Percentiles rank a stretch among this genome's conserved stretches.
phyloP scores from a whole-genome alignment of 306 rosid genomes.

The Oxytropis ochrocephala region DNA sequence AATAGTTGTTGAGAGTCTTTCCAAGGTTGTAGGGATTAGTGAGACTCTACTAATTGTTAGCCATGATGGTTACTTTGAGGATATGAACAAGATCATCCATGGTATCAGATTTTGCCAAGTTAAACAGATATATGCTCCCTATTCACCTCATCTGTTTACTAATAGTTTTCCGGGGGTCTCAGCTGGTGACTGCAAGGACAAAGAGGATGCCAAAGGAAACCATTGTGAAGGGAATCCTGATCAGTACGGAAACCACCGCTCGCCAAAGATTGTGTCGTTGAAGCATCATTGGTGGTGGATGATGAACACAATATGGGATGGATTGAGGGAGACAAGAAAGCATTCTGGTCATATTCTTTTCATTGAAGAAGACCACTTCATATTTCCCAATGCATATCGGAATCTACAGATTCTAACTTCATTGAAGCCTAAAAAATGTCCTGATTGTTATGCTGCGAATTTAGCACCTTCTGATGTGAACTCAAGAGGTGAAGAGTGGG shows the following conservation, averaged over 20 bases:
- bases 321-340: conserved; percentile 60
- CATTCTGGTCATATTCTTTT: conserved; percentile 75
- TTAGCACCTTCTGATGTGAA: conserved; percentile 97
- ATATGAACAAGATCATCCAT: conserved; percentile 65
- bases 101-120: conserved; percentile 76
- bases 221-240: conserved; percentile 72
- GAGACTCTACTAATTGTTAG: conserved; percentile 86
- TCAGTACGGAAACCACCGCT: conserved; percentile 86
- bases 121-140: conserved; percentile 92
- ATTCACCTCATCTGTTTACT: conserved; percentile 76
- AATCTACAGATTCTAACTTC: conserved; percentile 58
- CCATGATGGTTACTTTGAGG: conserved; percentile 86
- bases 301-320: conserved; percentile 96
- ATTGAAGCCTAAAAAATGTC: conserved; percentile 67
- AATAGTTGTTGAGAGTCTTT: conserved; percentile 69
- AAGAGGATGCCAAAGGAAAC: conserved; percentile 31
- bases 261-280: conserved; percentile 77
- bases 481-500: conserved; percentile 78
- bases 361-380: conserved; percentile 90
- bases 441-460: conserved; percentile 86
- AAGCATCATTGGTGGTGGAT: conserved; percentile 99
- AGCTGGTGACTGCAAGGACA: conserved; percentile 56
- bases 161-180: conserved; percentile 78
- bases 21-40: conserved; percentile 68
- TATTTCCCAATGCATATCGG: conserved; percentile 86